These are phyloP conservation scores for Trichopus zeylanicus DNA, from an alignment of 116 monocot species.

Conservation along the genomic window DNA sequence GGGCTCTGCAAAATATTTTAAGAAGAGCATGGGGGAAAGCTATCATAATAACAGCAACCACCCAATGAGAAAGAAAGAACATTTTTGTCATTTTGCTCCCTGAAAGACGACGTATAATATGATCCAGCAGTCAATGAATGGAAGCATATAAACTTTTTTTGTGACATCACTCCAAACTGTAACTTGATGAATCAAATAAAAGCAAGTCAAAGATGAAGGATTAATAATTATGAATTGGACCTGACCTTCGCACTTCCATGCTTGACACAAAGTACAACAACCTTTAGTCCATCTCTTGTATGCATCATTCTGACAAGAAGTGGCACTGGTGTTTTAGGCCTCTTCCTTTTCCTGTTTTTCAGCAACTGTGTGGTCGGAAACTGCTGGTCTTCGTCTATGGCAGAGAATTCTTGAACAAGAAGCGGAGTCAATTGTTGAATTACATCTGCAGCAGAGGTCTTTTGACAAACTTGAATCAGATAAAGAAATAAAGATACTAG, in stretches of 20 bases:
- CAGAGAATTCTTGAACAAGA: conserved; percentile 35
- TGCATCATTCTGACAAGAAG: conserved; percentile 73
- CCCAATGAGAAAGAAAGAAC: too few relatives aligned
- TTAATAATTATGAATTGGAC: background rate
- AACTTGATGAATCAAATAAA: background rate
- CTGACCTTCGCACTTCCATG: conserved; percentile 83
- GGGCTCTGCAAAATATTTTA: too few relatives aligned
- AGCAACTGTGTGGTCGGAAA: conserved; percentile 8
- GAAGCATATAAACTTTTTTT: too few relatives aligned
- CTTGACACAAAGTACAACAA: conserved; percentile 74
- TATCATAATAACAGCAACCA: too few relatives aligned
- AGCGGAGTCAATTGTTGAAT: conserved; percentile 67
- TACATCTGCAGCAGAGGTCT: conserved; percentile 74
- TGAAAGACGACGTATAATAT: too few relatives aligned
- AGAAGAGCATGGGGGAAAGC: too few relatives aligned
- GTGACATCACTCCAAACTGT: background rate
- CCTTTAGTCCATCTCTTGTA: conserved; percentile 73
- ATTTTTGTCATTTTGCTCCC: too few relatives aligned
- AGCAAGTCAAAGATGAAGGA: background rate
- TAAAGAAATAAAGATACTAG: background rate
- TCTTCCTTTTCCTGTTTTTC: conserved; percentile 37
- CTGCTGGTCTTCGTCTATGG: conserved; percentile 21
- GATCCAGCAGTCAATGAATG: too few relatives aligned
- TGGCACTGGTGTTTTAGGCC: conserved; percentile 28
- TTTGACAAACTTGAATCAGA: conserved; percentile 22